These are phyloP conservation scores for Pistacia integerrima DNA, from an alignment of 345 rosid genomes.

Conservation along the genomic window DNA sequence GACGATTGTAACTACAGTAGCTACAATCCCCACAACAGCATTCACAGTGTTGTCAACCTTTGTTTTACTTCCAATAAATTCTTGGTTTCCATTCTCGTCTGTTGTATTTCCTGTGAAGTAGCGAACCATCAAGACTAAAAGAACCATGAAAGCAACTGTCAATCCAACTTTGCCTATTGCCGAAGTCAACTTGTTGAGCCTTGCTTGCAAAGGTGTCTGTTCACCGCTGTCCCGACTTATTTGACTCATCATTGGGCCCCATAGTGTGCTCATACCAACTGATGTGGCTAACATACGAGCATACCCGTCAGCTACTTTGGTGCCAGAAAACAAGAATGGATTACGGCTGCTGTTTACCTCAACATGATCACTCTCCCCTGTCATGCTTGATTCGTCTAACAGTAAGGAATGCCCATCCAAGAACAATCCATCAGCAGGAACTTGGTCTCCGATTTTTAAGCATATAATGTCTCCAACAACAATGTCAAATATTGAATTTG, in stretches of 20 bases:
- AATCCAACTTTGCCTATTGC: conserved; percentile 63
- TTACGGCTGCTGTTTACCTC: conserved; percentile 34
- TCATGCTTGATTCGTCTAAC: conserved; percentile 72
- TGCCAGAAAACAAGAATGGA: conserved; percentile 63
- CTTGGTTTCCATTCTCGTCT: conserved; percentile 51
- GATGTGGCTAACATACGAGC: conserved; percentile 66
- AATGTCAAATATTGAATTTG: conserved; percentile 55
- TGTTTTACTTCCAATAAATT: conserved; percentile 48
- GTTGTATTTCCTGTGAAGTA: conserved; percentile 70
- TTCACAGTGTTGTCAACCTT: conserved; percentile 47
- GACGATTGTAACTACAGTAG: conserved; percentile 68
- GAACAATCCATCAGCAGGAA: conserved; percentile 70
- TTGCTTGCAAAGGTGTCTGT: conserved; percentile 65
- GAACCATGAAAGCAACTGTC: conserved; percentile 64
- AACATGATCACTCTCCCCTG: conserved; percentile 54
- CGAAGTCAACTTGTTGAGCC: conserved; percentile 69
- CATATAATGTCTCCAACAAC: conserved; percentile 67
- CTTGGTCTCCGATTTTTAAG: conserved; percentile 63
- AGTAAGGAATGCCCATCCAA: conserved; percentile 47
- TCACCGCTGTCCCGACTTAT: conserved; percentile 44
- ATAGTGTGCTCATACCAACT: conserved; percentile 68
- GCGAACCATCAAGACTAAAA: conserved; percentile 54
- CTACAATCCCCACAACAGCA: conserved; percentile 57
- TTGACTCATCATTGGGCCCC: conserved; percentile 83
- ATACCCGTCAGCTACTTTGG: conserved; percentile 56